A percentile compares a stretch with the other conserved stretches of the same genome.
These are phyloP conservation scores for Pichia ethanolica DNA, from an alignment of 805 yeast genomes.

Conservation along the genomic window DNA sequence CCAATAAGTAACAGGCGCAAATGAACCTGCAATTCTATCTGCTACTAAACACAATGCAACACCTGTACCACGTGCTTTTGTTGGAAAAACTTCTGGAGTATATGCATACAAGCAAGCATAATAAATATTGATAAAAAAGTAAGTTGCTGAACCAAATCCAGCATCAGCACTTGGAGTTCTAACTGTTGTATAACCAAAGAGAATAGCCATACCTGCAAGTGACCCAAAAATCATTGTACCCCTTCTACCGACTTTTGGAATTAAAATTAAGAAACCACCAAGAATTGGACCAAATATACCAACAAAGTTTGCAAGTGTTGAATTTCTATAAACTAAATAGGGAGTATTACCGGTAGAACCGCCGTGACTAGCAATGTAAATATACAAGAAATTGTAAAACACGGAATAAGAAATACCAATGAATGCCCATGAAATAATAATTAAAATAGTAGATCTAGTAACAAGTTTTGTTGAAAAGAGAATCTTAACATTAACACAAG, in stretches of 20 bases:
- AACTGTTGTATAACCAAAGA: slow-evolving; percentile 59
- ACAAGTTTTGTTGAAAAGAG: slow-evolving; percentile 40
- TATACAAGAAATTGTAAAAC: slow-evolving; percentile 47
- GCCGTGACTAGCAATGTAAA: slow-evolving; percentile 44
- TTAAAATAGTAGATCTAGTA: slow-evolving; percentile 38
- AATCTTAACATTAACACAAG: slow-evolving; percentile 33
- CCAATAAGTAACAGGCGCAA: slow-evolving; percentile 52
- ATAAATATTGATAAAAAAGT: slow-evolving; percentile 40
- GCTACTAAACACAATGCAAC: slow-evolving; percentile 51
- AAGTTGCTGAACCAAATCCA: slow-evolving; percentile 41
- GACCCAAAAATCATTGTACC: slow-evolving; percentile 50
- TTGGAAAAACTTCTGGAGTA: slow-evolving; percentile 58
- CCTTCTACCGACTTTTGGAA: slow-evolving; percentile 42
- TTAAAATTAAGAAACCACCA: slow-evolving; percentile 34
- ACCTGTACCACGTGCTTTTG: slow-evolving; percentile 49
- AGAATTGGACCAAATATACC: slow-evolving; percentile 47
- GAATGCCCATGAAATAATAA: slow-evolving; percentile 46
- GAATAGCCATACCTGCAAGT: slow-evolving; percentile 45
- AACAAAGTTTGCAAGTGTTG: slow-evolving; percentile 37
- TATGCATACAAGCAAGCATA: slow-evolving; percentile 58
- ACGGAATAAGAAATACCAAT: slow-evolving; percentile 54
- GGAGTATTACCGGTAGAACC: slow-evolving; percentile 36
- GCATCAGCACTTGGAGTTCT: slow-evolving; percentile 49
- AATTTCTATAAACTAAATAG: slow-evolving; percentile 39
- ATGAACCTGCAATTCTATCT: slow-evolving; percentile 44